These are phyloP conservation scores for Bipolaris cookei DNA, from an alignment of 2,329 filamentous ascomycete genomes.

Conservation along the genomic window DNA sequence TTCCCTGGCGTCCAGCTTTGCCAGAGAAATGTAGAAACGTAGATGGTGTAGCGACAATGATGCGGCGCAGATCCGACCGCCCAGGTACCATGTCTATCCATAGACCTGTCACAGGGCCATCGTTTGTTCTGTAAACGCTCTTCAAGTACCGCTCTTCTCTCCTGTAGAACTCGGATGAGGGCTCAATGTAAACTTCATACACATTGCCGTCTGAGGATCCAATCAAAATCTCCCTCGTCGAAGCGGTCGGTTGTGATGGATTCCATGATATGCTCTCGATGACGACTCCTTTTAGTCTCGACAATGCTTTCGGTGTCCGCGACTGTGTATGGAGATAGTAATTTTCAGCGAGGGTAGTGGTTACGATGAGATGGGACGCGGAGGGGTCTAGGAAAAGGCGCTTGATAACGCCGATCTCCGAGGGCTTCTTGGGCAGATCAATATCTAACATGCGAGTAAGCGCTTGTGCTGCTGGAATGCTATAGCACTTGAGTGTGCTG, in stretches of 20 bases:
- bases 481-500: background rate
- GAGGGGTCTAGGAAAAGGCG: constrained; percentile 98
- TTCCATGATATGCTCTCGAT: constrained; percentile 96
- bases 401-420: constrained; percentile 89
- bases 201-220: constrained; percentile 93
- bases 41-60: constrained; percentile 80
- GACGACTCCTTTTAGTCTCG: constrained; percentile 80
- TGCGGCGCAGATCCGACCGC: constrained; percentile 73
- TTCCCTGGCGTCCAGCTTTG: constrained; percentile 71
- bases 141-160: constrained; percentile 93
- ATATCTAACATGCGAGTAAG: constrained; percentile 69
- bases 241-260: constrained; percentile 87
- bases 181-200: constrained; percentile 94
- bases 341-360: constrained; percentile 90
- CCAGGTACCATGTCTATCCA: constrained; percentile 78
- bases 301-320: constrained; percentile 80
- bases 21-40: constrained; percentile 83
- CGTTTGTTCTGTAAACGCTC: constrained; percentile 78
- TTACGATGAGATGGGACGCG: constrained; percentile 90
- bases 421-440: constrained; percentile 90
- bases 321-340: constrained; percentile 98
- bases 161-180: constrained; percentile 90
- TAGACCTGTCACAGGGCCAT: constrained; percentile 82
- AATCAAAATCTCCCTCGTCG: constrained; percentile 90
- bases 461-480: background rate